Evolutionary conservation across 306 rosid genomes (phyloP), one percentile per base, ranked within the genome.

Genomic region (Datisca glomerata): DNA sequence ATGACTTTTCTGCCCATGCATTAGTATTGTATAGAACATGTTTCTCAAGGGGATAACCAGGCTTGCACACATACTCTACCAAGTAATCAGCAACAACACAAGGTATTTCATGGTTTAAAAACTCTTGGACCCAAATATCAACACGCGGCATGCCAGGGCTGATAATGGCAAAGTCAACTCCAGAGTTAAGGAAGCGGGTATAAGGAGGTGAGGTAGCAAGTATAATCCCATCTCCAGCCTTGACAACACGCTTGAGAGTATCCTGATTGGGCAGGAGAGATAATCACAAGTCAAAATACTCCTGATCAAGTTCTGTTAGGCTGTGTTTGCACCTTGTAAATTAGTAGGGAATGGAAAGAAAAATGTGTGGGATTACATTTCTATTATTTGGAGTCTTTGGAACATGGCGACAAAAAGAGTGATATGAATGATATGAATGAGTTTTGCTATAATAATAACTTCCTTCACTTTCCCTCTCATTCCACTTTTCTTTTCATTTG

Each of bases 151-250:
- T 80, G 34, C 86, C 86, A 4, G 84, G 93, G 65, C 81, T 61
- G 53, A 84, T 68, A 24, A 89, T 53, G 31, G 91, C 98, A 38
- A 72, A 84, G 61, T 89, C 98, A 23, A 77, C 45, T 31, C 66
- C 79, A 0, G 65, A 64, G 19, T 60, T 43, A 15, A 89, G 78
- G 70, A 84, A 80, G 45, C 84, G 86, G 13, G 74, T 70, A 42
- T 80, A 89, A 17, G 98, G 95, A 33, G 98, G 98, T 45, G 80
- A 80, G n/a, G 98, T 84, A 33, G 94, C 98, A 41, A 89, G 56
- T 50, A 89, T 52, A 15, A 61, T 75, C 48, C 98, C 98, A 27
- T 80, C 98, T 40, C 95, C 98, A 17, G 91, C 84, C 71, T 84
- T 89, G 49, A 89, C 64, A 4, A 46, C 98, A 15, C 95, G 95